phyloP scores from a whole-genome alignment of 116 monocot species.

The Trichopus zeylanicus region DNA sequence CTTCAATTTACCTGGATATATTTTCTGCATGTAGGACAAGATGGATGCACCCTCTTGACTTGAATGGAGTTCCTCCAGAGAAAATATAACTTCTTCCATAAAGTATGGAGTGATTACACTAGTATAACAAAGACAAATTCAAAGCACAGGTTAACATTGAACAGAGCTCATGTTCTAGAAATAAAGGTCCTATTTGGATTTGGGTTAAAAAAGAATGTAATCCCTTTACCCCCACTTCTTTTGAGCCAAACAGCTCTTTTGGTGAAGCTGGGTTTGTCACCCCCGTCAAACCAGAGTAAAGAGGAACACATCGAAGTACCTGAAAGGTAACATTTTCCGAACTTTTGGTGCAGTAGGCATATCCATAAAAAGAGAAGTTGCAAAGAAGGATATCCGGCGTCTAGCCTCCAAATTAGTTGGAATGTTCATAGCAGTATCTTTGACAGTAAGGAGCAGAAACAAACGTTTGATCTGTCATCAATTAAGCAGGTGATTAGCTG shows the following conservation, averaged over 20 bases:
- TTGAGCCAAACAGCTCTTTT: too few species aligned
- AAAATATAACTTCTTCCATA: slow-evolving; percentile 70
- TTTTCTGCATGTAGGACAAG: slow-evolving; percentile 71
- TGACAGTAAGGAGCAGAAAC: slow-evolving; percentile 50
- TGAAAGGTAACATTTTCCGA: slow-evolving; percentile 72
- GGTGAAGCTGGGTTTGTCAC: too few species aligned
- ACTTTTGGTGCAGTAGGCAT: slow-evolving; percentile 69
- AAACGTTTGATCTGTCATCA: slow-evolving; percentile 56
- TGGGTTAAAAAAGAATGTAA: too few species aligned
- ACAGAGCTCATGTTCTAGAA: neutral
- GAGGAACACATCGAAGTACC: slow-evolving; percentile 16
- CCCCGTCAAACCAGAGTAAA: too few species aligned
- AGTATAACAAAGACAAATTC: slow-evolving; percentile 4
- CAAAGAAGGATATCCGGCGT: slow-evolving; percentile 70
- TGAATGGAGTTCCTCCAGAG: slow-evolving; percentile 55
- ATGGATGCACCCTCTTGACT: slow-evolving; percentile 66
- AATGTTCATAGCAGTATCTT: slow-evolving; percentile 58
- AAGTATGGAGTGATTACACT: slow-evolving; percentile 82
- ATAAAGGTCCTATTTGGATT: neutral
- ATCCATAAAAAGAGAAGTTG: slow-evolving; percentile 83
- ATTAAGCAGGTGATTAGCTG: neutral
- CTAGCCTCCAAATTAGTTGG: slow-evolving; percentile 71
- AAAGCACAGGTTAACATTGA: neutral
- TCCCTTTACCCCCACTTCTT: too few species aligned
- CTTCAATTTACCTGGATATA: slow-evolving; percentile 59